Percentiles rank a stretch among this genome's conserved stretches.
Evolutionary conservation across 1,284 basidiomycete genomes (phyloP).

Genomic region (Thelephora terrestris): DNA sequence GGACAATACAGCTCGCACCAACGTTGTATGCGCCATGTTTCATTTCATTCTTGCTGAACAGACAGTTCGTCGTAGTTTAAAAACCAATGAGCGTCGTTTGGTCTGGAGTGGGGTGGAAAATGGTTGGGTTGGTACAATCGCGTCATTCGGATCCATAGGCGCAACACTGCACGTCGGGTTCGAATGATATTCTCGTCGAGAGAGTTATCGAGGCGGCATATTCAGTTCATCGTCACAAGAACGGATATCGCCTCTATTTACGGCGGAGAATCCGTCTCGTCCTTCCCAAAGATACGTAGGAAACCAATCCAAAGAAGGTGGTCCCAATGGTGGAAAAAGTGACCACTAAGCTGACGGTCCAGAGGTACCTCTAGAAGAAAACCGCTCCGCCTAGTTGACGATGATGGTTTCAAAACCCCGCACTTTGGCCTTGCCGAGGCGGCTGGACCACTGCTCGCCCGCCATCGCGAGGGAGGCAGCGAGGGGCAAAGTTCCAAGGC

Average conservation of each 20-base stretch:
- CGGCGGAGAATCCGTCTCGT: neutral
- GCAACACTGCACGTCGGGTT: neutral
- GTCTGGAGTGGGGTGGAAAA: neutral
- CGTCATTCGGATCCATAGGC: neutral
- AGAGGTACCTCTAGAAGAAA: conserved; percentile 1
- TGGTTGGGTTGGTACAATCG: neutral
- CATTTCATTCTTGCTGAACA: neutral
- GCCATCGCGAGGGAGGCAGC: conserved; percentile 1
- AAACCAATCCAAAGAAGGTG: neutral
- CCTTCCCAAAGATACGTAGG: neutral
- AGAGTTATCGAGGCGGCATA: neutral
- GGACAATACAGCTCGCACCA: neutral
- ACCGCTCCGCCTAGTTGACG: neutral
- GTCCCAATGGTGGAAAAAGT: neutral
- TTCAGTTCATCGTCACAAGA: neutral
- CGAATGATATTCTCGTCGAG: neutral
- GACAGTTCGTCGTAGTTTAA: neutral
- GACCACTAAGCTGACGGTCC: neutral
- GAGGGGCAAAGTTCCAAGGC: neutral
- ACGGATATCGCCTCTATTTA: conserved; percentile 1
- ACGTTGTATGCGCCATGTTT: neutral
- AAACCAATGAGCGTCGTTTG: neutral
- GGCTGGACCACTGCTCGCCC: neutral
- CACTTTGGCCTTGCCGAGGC: neutral
- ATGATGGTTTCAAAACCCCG: conserved; percentile 1